Base-by-base conservation (phyloP, 768 basidiomycete genomes). In the Rhizopogon salebrosus region DNA sequence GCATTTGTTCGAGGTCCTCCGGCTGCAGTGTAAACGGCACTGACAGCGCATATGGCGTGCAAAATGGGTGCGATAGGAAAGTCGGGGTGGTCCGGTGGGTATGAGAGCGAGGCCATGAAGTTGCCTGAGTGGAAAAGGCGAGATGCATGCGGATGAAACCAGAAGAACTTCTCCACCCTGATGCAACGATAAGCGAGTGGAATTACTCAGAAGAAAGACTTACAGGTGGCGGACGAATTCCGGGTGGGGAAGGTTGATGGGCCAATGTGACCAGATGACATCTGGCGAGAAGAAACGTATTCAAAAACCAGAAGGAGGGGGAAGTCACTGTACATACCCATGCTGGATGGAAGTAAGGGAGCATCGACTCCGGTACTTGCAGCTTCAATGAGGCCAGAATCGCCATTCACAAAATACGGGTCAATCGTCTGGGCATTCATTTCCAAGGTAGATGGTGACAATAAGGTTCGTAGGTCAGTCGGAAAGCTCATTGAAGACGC, bases 1-100 rank as follows among this genome's bases (percentile, higher is more conserved):
- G 49, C 38, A 45, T 42, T 53, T 14, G 50, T 35, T 14, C 57
- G 52, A 20, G 55, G 59, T 46, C 53, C 53, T 24, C 41, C 80
- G 3, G 81, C 84, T 14, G 84, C 82, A 1, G 87, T 90, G 58
- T 90, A 91, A 20, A 85, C 70, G 53, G 88, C 84, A 14, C 87
- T 85, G 34, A 85, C 75, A 2, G 89, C 91, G 67, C 90, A 92
- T 46, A 95, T 88, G n/a, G 89, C 89, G 62, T 95, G 92, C 0
- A 95, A 76, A 37, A 92, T 69, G 8, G 85, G 77, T 6, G 78
- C 64, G 29, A 78, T 75, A 7, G 92, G 92, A 61, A 92, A 95
- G 52, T 84, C 80, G 4, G 82, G 78, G 57, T 90, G 85, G 22
- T 73, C 77, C 0, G 86, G 85, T 1, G 87, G 80, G 4, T 89